Conservation (phyloP, 177 flowering plant genomes). For the Tripterygium wilfordii region DNA sequence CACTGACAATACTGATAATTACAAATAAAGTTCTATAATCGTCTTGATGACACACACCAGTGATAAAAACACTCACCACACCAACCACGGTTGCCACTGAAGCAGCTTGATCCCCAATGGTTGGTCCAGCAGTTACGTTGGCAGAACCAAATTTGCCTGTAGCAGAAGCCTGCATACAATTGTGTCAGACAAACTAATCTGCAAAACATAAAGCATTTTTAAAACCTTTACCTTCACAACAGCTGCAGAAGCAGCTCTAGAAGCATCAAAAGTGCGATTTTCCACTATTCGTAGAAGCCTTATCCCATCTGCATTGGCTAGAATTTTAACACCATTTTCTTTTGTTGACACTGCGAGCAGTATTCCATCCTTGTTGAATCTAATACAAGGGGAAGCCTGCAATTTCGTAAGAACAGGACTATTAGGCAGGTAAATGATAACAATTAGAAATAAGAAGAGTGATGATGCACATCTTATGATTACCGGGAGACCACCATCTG, state of each 20-base stretch:
- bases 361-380: slow-evolving; percentile 45
- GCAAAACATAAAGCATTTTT: too few relatives aligned
- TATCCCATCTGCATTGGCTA: slow-evolving; percentile 44
- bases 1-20: too few relatives aligned
- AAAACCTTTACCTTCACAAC: slow-evolving; percentile 11
- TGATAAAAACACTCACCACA: slow-evolving; percentile 22
- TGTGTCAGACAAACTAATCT: too few relatives aligned
- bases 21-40: too few relatives aligned
- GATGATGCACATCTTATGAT: neutral
- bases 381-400: slow-evolving; percentile 51
- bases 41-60: too few relatives aligned
- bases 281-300: slow-evolving; percentile 31
- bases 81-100: slow-evolving; percentile 21
- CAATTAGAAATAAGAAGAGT: neutral
- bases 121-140: slow-evolving; percentile 22
- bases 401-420: too few relatives aligned
- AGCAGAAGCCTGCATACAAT: slow-evolving; percentile 1
- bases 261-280: slow-evolving; percentile 29
- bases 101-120: slow-evolving; percentile 21
- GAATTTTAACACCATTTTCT: slow-evolving; percentile 45
- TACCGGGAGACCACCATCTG: slow-evolving; percentile 50
- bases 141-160: slow-evolving; percentile 5
- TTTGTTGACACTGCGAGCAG: slow-evolving; percentile 52
- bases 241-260: slow-evolving; percentile 25
- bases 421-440: neutral